Percentiles rank a stretch among this genome's conserved stretches.
Conservation (phyloP, 306 rosid genomes). For the Cucurbita moschata region DNA sequence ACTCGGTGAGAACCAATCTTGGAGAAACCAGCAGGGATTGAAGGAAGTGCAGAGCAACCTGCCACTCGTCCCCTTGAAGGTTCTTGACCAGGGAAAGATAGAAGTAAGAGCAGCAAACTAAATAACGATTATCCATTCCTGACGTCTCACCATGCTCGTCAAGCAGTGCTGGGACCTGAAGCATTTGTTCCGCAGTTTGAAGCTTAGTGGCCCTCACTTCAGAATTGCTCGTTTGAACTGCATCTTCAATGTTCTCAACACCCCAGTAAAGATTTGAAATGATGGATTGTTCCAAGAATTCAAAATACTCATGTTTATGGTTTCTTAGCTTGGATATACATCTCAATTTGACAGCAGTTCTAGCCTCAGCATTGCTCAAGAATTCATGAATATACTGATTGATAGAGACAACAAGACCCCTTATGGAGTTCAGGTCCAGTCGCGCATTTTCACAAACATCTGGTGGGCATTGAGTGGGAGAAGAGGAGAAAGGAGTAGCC, state of each 20-base stretch:
- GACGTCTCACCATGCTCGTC: conserved; percentile 49
- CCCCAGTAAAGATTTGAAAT: conserved; percentile 60
- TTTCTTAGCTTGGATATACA: conserved; percentile 32
- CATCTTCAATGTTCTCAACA: conserved; percentile 43
- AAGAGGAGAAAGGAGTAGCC: conserved; percentile 5
- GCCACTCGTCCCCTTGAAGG: conserved; percentile 64
- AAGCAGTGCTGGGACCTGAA: conserved; percentile 69
- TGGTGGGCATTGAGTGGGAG: conserved; percentile 12
- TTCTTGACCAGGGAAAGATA: conserved; percentile 50
- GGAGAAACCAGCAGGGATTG: conserved; percentile 68
- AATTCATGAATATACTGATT: conserved; percentile 31
- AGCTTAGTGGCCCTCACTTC: conserved; percentile 32
- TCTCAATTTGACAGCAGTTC: conserved; percentile 30
- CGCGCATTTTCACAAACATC: conserved; percentile 20
- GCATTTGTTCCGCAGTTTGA: conserved; percentile 56
- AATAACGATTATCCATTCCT: conserved; percentile 33
- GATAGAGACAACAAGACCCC: conserved; percentile 38
- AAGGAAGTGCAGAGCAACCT: conserved; percentile 61
- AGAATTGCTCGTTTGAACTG: conserved; percentile 22
- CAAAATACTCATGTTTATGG: conserved; percentile 46
- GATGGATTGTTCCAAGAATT: conserved; percentile 54
- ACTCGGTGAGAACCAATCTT: conserved; percentile 35
- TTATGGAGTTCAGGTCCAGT: conserved; percentile 36
- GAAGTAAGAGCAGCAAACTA: conserved; percentile 64
- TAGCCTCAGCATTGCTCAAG: conserved; percentile 25